phyloP scores from a whole-genome alignment of 177 flowering plant species.

The Vitis hybrid region DNA sequence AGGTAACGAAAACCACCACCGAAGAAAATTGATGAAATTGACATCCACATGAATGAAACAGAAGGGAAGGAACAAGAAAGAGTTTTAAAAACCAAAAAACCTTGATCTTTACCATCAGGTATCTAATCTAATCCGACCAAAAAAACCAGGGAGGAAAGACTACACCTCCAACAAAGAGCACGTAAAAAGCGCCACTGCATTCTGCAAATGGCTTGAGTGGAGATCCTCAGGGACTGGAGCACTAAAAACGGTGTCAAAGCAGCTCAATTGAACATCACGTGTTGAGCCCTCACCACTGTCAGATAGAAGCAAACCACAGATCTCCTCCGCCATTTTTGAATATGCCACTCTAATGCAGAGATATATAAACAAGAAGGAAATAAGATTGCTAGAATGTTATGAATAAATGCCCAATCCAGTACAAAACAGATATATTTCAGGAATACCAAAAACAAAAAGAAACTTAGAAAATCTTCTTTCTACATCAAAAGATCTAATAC shows the following conservation, averaged over 20 bases:
- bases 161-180: conserved; percentile 53
- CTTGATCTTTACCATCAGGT: too few species aligned
- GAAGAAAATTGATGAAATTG: too few species aligned
- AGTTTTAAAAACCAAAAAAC: too few species aligned
- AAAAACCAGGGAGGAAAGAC: too few species aligned
- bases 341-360: conserved; percentile 62
- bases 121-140: too few species aligned
- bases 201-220: conserved; percentile 76
- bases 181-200: conserved; percentile 73
- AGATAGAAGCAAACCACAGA: conserved; percentile 56
- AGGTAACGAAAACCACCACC: too few species aligned
- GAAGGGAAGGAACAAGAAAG: too few species aligned
- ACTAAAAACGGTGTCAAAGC: conserved; percentile 55
- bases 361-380: not conserved
- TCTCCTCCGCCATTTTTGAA: conserved; percentile 91
- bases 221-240: conserved; percentile 86
- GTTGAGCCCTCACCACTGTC: conserved; percentile 47
- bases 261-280: conserved; percentile 57
- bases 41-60: too few species aligned
- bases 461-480: not conserved
- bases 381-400: not conserved
- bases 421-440: too few species aligned
- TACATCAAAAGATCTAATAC: not conserved
- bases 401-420: not conserved
- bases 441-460: too few species aligned